These are phyloP conservation scores for Fusarium miscanthi DNA, from an alignment of 2,329 filamentous ascomycete species.

Conservation along the genomic window DNA sequence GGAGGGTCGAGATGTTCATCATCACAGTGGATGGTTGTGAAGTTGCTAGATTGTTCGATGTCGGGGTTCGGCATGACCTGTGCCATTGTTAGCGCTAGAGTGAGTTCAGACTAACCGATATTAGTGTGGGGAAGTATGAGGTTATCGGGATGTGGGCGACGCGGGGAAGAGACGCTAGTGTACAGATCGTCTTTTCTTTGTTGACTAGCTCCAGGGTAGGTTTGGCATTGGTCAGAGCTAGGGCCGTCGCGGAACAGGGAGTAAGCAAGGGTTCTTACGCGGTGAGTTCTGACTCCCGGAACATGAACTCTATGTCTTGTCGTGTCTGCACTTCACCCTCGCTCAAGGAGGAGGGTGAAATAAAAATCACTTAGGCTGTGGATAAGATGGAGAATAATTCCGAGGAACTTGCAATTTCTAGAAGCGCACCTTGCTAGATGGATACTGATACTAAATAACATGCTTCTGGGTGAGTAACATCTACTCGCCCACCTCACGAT, in stretches of 20 bases:
- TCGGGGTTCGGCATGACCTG: background rate
- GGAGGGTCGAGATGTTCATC: accelerated
- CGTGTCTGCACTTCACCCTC: no score
- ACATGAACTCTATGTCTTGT: accelerated
- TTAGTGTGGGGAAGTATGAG: background rate
- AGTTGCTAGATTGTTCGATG: background rate
- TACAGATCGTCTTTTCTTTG: background rate
- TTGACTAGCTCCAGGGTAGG: background rate
- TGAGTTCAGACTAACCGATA: no score
- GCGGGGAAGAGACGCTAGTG: background rate
- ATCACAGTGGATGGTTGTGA: background rate
- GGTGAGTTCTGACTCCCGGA: accelerated
- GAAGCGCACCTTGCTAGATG: background rate
- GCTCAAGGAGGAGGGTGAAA: accelerated
- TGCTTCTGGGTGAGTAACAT: no score
- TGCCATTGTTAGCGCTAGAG: background rate
- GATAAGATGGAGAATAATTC: accelerated
- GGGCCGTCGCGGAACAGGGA: background rate
- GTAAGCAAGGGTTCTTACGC: accelerated
- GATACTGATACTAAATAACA: accelerated
- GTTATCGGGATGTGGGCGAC: background rate
- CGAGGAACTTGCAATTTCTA: accelerated
- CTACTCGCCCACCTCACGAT: background rate
- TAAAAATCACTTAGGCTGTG: background rate
- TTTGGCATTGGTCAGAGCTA: background rate